Evolutionary conservation across 1,139 yeast genomes (phyloP).

Genomic region (Yamadazyma sp.): DNA sequence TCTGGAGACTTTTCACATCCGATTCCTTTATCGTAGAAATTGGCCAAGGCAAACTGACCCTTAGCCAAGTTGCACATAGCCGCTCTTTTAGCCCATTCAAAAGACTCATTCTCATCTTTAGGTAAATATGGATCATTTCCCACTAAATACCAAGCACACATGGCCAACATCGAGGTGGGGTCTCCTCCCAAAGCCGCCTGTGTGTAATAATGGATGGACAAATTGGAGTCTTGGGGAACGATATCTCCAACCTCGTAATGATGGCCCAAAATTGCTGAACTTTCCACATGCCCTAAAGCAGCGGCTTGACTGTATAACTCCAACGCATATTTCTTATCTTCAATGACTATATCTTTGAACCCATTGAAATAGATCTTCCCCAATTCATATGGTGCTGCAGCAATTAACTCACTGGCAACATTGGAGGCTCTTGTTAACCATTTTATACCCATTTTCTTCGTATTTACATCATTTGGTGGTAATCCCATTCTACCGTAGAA

Average conservation of each 20-base stretch:
- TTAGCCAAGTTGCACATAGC: slow-evolving; percentile 73
- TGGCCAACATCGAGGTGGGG: slow-evolving; percentile 83
- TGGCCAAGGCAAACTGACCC: slow-evolving; percentile 86
- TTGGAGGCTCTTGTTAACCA: slow-evolving; percentile 91
- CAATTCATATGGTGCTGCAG: slow-evolving; percentile 91
- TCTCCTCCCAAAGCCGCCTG: slow-evolving; percentile 90
- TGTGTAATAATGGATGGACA: slow-evolving; percentile 90
- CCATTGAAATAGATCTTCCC: slow-evolving; percentile 85
- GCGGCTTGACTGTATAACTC: slow-evolving; percentile 89
- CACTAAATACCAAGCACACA: slow-evolving; percentile 95
- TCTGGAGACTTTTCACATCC: slow-evolving; percentile 66
- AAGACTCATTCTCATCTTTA: slow-evolving; percentile 81
- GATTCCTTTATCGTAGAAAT: slow-evolving; percentile 82
- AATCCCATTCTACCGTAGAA: slow-evolving; percentile 86
- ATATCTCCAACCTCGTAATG: slow-evolving; percentile 82
- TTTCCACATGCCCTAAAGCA: slow-evolving; percentile 78
- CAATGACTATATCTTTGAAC: slow-evolving; percentile 80
- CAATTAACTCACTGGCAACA: slow-evolving; percentile 78
- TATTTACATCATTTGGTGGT: slow-evolving; percentile 54
- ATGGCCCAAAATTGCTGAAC: slow-evolving; percentile 78
- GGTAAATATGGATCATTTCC: slow-evolving; percentile 84
- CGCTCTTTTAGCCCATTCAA: slow-evolving; percentile 90
- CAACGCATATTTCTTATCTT: slow-evolving; percentile 80
- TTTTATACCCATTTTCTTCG: slow-evolving; percentile 84
- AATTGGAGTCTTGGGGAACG: slow-evolving; percentile 78